Base-by-base conservation (phyloP, 1,284 basidiomycete genomes). In the Ustilago trichophora region DNA sequence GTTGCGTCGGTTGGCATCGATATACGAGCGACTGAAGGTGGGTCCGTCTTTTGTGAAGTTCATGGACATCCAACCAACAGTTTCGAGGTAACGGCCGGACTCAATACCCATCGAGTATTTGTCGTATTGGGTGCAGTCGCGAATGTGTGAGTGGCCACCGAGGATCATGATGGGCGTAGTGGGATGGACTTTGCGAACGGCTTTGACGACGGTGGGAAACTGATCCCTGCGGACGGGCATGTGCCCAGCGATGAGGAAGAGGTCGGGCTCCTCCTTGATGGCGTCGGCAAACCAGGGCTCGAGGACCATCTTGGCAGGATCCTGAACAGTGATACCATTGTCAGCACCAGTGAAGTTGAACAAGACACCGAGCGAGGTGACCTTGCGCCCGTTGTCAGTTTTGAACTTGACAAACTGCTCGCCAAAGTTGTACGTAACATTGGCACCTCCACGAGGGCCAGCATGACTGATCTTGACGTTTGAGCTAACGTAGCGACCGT, bases 1-100 rank as follows among this genome's bases (percentile, higher is more conserved):
- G 65, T 83, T 78, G 32, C 78, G 76, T 1, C 81, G 77, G 69
- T 84, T 85, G 38, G 82, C 83, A 53, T 85, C 84, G 25, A 85
- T 74, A 73, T 85, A 85, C 16, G 82, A 66, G 21, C 84, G 66
- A 43, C 81, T 75, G 16, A 84, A 80, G 4, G 75, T 69, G 11
- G 84, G 74, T n/a, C 52, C 51, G 8, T 52, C 26, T 37, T 65
- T 37, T 33, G 72, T 72, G 36, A 70, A 59, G 42, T 72, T 42
- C 53, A 66, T 53, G 49, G 62, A 53, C 21, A 58, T 32, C 64
- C 66, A 68, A 29, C 62, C 64, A 31, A 70, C 53, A 40, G 66
- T 77, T 53, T 65, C 72, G 53, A 75, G 57, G 47, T 80, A 80
- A 4, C 77, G 64, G 9, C 77, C 77, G 19, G 64, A 56, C 36